phyloP scores from a whole-genome alignment of 371 early-diverging fungal genomes.

The Entomophthora muscae region DNA sequence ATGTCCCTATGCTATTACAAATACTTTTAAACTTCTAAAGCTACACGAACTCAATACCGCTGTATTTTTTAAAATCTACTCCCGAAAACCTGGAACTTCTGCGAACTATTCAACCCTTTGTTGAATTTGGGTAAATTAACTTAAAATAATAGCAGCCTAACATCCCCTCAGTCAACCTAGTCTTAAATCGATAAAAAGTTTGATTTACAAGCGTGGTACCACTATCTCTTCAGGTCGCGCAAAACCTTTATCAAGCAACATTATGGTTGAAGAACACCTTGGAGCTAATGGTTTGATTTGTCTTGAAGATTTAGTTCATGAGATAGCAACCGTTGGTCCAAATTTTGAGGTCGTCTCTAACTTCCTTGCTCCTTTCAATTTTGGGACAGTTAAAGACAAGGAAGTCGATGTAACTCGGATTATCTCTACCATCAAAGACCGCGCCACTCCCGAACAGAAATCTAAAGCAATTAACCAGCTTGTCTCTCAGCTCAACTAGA shows the following conservation, averaged over 20 bases:
- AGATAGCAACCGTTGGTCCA: not conserved
- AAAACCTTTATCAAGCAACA: slow-evolving; percentile 1
- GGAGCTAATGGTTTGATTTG: slow-evolving; percentile 4
- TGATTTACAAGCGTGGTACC: slow-evolving; percentile 2
- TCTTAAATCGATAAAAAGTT: not conserved
- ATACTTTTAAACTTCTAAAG: not conserved
- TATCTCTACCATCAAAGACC: too few species aligned
- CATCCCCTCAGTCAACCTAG: not conserved
- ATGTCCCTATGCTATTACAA: not conserved
- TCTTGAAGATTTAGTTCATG: slow-evolving; percentile 8
- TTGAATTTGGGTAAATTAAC: slow-evolving; percentile 4
- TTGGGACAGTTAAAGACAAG: not conserved
- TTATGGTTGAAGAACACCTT: slow-evolving; percentile 3
- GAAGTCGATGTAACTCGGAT: too few species aligned
- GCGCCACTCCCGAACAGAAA: too few species aligned
- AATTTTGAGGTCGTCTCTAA: slow-evolving; percentile 1
- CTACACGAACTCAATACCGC: not conserved
- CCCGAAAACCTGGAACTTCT: slow-evolving; percentile 3
- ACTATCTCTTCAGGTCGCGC: not conserved
- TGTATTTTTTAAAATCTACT: slow-evolving; percentile 4
- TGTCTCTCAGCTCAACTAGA: too few species aligned
- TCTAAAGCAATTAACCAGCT: too few species aligned
- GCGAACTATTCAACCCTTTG: not conserved
- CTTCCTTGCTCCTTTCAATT: slow-evolving; percentile 2
- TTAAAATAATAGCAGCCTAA: not conserved